Conservation (phyloP, 768 basidiomycete genomes). For the Hebeloma cylindrosporum region DNA sequence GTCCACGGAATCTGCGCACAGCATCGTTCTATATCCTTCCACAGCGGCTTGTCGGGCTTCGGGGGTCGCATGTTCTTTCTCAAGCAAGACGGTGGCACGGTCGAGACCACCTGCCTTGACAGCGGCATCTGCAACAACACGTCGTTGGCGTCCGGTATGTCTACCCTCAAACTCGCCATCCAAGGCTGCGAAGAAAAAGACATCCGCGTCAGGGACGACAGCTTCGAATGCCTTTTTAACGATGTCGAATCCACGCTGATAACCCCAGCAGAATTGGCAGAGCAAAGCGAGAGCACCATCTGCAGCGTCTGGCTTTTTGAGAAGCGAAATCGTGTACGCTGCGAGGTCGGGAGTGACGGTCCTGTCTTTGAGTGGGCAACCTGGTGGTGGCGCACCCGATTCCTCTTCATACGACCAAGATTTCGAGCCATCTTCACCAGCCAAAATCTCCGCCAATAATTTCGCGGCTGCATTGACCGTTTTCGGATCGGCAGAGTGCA, state of each 20-base stretch:
- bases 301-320: slow-evolving; percentile 8
- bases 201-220: slow-evolving; percentile 13
- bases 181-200: slow-evolving; percentile 16
- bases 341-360: slow-evolving; percentile 16
- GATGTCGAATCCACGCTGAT: slow-evolving; percentile 17
- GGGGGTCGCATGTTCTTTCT: slow-evolving; percentile 4
- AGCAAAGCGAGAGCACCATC: slow-evolving; percentile 17
- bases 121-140: slow-evolving; percentile 17
- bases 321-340: slow-evolving; percentile 6
- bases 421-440: slow-evolving; percentile 14
- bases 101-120: slow-evolving; percentile 19
- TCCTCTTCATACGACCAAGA: slow-evolving; percentile 14
- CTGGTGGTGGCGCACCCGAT: slow-evolving; percentile 9
- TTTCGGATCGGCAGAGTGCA: slow-evolving; percentile 3
- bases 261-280: slow-evolving; percentile 17
- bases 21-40: slow-evolving; percentile 15
- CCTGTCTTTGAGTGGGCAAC: slow-evolving; percentile 19
- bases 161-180: slow-evolving; percentile 6
- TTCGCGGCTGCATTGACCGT: slow-evolving; percentile 9
- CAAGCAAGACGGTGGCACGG: slow-evolving; percentile 10
- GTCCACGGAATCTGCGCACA: slow-evolving; percentile 16
- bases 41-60: slow-evolving; percentile 16
- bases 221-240: slow-evolving; percentile 13
- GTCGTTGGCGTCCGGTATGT: slow-evolving; percentile 1
- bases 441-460: slow-evolving; percentile 14